Conservation (phyloP, 1,139 yeast species). For the Lodderomyces theae region DNA sequence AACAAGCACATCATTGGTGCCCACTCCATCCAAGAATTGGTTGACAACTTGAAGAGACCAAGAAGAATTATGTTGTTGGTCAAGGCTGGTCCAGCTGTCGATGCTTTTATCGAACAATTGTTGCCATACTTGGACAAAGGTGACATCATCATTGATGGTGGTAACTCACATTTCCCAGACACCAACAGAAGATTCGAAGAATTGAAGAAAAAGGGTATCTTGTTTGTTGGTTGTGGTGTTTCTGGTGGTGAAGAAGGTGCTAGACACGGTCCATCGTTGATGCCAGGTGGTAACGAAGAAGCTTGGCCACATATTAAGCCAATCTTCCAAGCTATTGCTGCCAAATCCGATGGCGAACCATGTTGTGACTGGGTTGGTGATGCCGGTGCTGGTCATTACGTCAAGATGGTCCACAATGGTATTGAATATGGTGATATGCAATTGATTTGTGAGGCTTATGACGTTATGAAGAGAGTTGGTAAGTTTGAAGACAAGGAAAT, state of each 20-base stretch:
- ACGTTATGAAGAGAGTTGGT: conserved; percentile 91
- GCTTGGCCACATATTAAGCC: conserved; percentile 99
- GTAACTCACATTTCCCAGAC: conserved; percentile 99
- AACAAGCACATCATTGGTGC: conserved; percentile 88
- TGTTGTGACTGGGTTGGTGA: conserved; percentile 99
- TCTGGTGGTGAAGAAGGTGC: conserved; percentile 99
- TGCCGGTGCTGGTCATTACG: conserved; percentile 98
- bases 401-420: conserved; percentile 99
- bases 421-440: conserved; percentile 99
- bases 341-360: conserved; percentile 97
- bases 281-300: conserved; percentile 98
- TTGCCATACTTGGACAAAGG: conserved; percentile 92
- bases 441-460: conserved; percentile 97
- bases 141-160: conserved; percentile 98
- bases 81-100: conserved; percentile 97
- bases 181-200: conserved; percentile 94
- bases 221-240: conserved; percentile 98
- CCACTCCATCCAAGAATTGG: conserved; percentile 83
- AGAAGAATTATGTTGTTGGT: conserved; percentile 92
- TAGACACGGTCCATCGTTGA: conserved; percentile 96
- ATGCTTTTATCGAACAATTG: conserved; percentile 82
- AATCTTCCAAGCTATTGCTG: conserved; percentile 94
- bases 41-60: conserved; percentile 90
- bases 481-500: conserved; percentile 89
- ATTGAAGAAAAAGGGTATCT: conserved; percentile 80